Base-by-base conservation (phyloP, 352 stramenopile species). In the Phytophthora quininea region DNA sequence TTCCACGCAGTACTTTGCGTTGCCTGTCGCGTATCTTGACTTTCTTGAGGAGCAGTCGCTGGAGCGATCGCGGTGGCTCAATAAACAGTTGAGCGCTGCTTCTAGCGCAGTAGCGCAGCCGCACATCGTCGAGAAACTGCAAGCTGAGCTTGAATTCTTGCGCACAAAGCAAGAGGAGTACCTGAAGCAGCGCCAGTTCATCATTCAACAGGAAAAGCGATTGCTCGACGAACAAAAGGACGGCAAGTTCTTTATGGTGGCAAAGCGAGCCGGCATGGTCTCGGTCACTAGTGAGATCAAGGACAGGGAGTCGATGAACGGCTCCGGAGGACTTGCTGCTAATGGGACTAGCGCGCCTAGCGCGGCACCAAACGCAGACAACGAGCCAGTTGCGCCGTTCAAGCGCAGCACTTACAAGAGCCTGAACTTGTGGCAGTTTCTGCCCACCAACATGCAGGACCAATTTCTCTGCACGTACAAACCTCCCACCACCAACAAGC, bases 381-480 rank as follows among this genome's bases (percentile, higher is more conserved):
- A 46, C 11, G 80, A 89, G 19, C 43, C 82, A 10, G 54, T 86
- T 14, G 77, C 84, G 7, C 83, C 85, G 11, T 96, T 96, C 73
- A 93, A 93, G 69, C 81, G 84, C 45, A 96, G 88, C 74, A 94
- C 86, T 58, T 92, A 84, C 79, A 93, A 94, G 56, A 90, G 76
- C 37, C 66, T 92, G 11, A 83, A 91, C 15, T 52, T 88, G 31
- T 96, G 88, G 88, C 84, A 93, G 55, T 91, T 87, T 45, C 37
- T 96, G 11, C 79, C 88, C 0, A 96, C 88, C 15, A 96, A 96
- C 71, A 92, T 96, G 84, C 88, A 96, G 67, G 77, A 93, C 57
- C 86, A 93, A 66, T 93, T 91, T 54, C 58, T 93, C 1, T 88
- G 74, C 60, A 79, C 79, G 43, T 75, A 82, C 52, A 78, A 88